Evolutionary conservation across 805 yeast genomes (phyloP).

Genomic region (Metschnikowia santaceciliae): DNA sequence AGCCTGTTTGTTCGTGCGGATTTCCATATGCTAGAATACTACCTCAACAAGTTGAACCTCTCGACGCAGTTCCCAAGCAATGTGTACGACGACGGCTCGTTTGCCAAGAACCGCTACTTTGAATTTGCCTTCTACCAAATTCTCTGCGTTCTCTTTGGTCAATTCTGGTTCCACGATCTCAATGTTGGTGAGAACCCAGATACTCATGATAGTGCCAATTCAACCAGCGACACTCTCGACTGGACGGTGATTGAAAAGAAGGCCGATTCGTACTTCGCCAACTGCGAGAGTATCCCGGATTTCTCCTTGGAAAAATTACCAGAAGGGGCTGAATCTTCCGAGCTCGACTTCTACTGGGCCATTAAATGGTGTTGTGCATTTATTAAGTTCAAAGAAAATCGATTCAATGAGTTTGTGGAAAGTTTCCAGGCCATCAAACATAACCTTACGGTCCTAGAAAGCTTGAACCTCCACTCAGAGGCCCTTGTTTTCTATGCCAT

Average conservation of each 20-base stretch:
- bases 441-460: slow-evolving; percentile 1
- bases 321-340: slow-evolving; percentile 11
- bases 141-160: slow-evolving; percentile 19
- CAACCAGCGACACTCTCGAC: slow-evolving; percentile 3
- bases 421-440: slow-evolving; percentile 20
- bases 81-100: slow-evolving; percentile 19
- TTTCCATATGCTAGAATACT: slow-evolving; percentile 18
- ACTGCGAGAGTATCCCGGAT: slow-evolving; percentile 18
- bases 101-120: slow-evolving; percentile 23
- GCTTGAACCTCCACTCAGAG: slow-evolving; percentile 8
- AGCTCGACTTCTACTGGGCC: slow-evolving; percentile 21
- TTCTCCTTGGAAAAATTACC: slow-evolving; percentile 4
- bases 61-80: slow-evolving; percentile 23
- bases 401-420: slow-evolving; percentile 22
- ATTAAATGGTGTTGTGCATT: slow-evolving; percentile 22
- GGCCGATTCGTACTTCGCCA: slow-evolving; percentile 21
- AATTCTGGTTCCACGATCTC: slow-evolving; percentile 19
- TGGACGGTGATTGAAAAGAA: slow-evolving; percentile 20
- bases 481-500: slow-evolving; percentile 24
- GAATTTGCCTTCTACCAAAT: slow-evolving; percentile 29
- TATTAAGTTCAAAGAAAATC: slow-evolving; percentile 23
- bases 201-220: neutral
- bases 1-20: slow-evolving; percentile 18
- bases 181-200: neutral
- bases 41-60: slow-evolving; percentile 16